Base-by-base conservation (phyloP, 108 stramenopile species). In the Cyclotella cryptica region DNA sequence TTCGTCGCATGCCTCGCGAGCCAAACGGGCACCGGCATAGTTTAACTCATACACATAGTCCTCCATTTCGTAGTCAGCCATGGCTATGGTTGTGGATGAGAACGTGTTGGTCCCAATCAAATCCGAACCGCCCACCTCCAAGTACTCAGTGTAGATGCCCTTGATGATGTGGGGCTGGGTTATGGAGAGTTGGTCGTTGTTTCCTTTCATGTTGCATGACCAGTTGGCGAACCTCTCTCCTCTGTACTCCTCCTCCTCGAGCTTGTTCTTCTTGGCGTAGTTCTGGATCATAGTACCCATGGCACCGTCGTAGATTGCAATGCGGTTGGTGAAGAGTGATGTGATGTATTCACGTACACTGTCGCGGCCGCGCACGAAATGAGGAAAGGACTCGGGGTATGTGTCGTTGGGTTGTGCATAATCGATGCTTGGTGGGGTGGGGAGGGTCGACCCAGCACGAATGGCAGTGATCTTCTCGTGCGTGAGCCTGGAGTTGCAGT, bases 241-340 rank as follows among this genome's bases (percentile, higher is more conserved):
- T 41, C 99, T 89, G 90, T 93, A 99, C 47, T 97, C 97, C 66
- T 90, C 98, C 73, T 99, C 98, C 24, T 94, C 96, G 40, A 99
- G 84, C 78, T 85, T 94, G 85, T 94, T 92, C 77, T 84, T 87
- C 89, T 97, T 94, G 68, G 92, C 79, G 65, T 98, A 96, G 83
- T 98, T 97, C 78, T 99, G 99, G 80, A 99, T 99, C 99, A 99
- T 99, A 47, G 99, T 99, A 45, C 98, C 99, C 99, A 99, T 99
- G 47, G 98, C 99, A 59, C 99, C 99, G 71, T 99, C 99, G 71
- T 98, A 98, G 68, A 98, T 93, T 44, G 96, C 95, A 71, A 97
- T 95, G 60, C 88, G 84, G 24, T 69, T 81, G 1, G 85, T 88
- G 88, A 97, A 97, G 41, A 97, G 78, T 45, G 89, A 64, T 0